Base-by-base conservation (phyloP, 768 basidiomycete species). In the Boletales sp. region DNA sequence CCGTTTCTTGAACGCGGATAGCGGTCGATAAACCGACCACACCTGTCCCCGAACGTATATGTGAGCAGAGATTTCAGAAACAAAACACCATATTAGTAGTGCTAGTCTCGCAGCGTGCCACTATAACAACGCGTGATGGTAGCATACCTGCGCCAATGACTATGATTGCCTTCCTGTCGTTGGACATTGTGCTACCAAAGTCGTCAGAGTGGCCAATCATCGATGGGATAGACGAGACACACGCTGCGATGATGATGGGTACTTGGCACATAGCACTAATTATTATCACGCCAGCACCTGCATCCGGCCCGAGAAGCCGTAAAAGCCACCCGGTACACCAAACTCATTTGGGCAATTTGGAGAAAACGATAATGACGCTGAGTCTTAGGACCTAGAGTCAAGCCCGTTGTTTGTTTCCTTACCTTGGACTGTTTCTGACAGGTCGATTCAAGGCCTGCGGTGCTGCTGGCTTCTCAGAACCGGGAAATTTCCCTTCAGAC, bases 1-100 rank as follows among this genome's bases (percentile, higher is more conserved):
- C 80, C 14, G 71, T 73, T 56, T 85, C 80, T 62, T 87, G 87
- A 11, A 90, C 70, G 56, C 75, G 81, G 32, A 90, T 56, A 0
- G 88, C 90, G 4, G 89, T 86, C 0, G 87, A 84, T 28, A 92
- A 72, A 4, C 90, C 90, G 5, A 91, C 66, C 1, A 91, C 88
- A 42, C 89, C 89, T 91, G 50, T 41, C 31, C 28, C 10, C 12
- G 19, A 45, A 36, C 1, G 18, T n/a, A 36, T 9, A 14, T 21
- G n/a, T 49, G 42, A 43, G 33, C 31, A 31, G 9, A 6, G 31
- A 43, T 38, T 14, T 14, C 19, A 18, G 34, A 31, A 40, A 28
- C 3, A 18, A 49, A 18, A 41, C 4, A 0, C 2, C 2, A 12
- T 8, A n/a, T 5, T 2, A 15, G 2, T 4, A 32, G 15, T 35